Percentiles rank a stretch among this genome's conserved stretches.
phyloP scores from a whole-genome alignment of 805 yeast species.

The Tanozyma kutaoensis region DNA sequence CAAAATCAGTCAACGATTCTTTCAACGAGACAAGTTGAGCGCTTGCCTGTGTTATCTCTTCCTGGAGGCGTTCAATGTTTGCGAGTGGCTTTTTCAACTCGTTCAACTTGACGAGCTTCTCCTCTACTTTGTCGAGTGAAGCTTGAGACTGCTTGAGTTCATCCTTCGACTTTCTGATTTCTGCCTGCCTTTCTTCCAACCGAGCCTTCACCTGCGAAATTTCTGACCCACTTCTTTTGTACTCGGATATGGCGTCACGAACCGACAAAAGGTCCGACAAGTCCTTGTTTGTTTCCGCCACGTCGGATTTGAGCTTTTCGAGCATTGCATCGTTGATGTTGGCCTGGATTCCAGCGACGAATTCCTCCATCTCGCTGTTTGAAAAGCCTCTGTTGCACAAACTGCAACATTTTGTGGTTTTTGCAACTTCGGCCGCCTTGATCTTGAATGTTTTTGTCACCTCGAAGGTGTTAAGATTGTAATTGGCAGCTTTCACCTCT shows the following conservation, averaged over 20 bases:
- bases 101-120: conserved; percentile 2
- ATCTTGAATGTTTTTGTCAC: conserved; percentile 60
- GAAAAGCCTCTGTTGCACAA: conserved; percentile 62
- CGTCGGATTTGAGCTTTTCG: conserved; percentile 14
- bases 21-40: no score
- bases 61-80: conserved; percentile 19
- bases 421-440: conserved; percentile 55
- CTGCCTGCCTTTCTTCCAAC: background rate
- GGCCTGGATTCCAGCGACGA: conserved; percentile 13
- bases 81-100: conserved; percentile 13
- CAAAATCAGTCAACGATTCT: no score
- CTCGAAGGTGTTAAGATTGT: conserved; percentile 52
- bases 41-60: conserved; percentile 10
- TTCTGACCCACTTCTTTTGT: conserved; percentile 5
- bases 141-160: conserved; percentile 1
- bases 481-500: conserved; percentile 46
- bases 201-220: background rate
- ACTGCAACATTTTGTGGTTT: conserved; percentile 44
- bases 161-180: conserved; percentile 4
- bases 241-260: conserved; percentile 14
- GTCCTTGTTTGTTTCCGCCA: conserved; percentile 17
- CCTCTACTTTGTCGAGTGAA: background rate
- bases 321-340: conserved; percentile 16
- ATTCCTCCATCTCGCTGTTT: conserved; percentile 13
- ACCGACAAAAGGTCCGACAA: conserved; percentile 16